A percentile compares a stretch with the other conserved stretches of the same genome.
These are phyloP conservation scores for Pestalotiopsis sp. DNA, from an alignment of 2,329 filamentous ascomycete species.

Conservation along the genomic window DNA sequence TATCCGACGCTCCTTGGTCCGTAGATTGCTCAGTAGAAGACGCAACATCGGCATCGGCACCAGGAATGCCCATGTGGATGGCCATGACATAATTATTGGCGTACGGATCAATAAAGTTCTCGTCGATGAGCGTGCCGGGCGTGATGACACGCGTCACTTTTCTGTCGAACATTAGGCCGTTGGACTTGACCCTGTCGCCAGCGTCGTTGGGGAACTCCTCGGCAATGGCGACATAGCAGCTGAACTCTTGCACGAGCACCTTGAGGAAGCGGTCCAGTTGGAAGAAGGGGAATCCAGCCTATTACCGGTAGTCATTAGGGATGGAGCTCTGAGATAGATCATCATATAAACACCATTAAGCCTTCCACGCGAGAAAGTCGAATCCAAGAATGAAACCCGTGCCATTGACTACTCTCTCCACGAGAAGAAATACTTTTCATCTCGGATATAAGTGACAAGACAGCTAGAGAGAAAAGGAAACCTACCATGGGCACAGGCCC, in stretches of 20 bases:
- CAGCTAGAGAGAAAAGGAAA: constrained; percentile 9
- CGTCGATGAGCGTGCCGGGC: constrained; percentile 93
- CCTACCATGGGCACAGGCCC: constrained; percentile 83
- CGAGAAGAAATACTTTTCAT: neutral
- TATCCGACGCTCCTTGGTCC: neutral
- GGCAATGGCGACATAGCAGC: constrained; percentile 88
- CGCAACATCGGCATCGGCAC: constrained; percentile 23
- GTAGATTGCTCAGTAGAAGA: neutral
- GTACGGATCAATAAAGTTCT: constrained; percentile 94
- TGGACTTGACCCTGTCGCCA: constrained; percentile 70
- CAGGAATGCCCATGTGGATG: constrained; percentile 56
- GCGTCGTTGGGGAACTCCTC: constrained; percentile 85
- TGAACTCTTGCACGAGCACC: constrained; percentile 85
- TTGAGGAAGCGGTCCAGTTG: constrained; percentile 94
- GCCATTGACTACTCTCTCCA: too few species aligned
- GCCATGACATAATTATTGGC: constrained; percentile 92
- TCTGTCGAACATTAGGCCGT: constrained; percentile 82
- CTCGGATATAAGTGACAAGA: neutral
- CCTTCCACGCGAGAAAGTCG: neutral
- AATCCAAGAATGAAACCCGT: too few species aligned
- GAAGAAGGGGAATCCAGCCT: constrained; percentile 91
- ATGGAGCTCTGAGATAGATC: neutral
- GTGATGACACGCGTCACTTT: constrained; percentile 87
- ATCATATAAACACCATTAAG: neutral
- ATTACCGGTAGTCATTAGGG: constrained; percentile 14